Conservation (phyloP, 805 yeast species). For the Metschnikowia orientalis region DNA sequence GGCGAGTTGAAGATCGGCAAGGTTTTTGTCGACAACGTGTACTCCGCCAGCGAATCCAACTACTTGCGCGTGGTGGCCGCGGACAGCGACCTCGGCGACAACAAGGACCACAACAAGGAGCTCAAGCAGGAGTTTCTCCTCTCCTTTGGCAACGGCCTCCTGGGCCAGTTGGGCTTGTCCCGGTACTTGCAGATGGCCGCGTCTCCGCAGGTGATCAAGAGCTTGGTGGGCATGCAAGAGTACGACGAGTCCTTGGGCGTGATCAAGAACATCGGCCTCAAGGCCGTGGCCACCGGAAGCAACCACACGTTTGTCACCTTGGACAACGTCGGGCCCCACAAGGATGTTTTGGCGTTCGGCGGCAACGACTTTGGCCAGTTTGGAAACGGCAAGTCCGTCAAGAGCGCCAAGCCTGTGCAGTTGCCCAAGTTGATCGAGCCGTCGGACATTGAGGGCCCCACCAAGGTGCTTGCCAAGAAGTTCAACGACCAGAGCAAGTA, state of each 20-base stretch:
- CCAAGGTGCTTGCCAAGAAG: constrained; percentile 27
- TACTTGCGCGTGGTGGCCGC: constrained; percentile 25
- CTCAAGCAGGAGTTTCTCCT: constrained; percentile 30
- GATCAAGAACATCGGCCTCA: constrained; percentile 13
- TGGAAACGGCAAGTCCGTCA: constrained; percentile 73
- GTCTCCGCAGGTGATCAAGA: constrained; percentile 53
- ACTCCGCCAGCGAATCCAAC: constrained; percentile 66
- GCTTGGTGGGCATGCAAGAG: constrained; percentile 16
- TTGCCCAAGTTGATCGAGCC: constrained; percentile 63
- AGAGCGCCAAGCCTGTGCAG: constrained; percentile 49
- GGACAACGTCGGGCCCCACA: constrained; percentile 37
- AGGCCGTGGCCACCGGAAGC: constrained; percentile 55
- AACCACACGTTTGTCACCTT: constrained; percentile 63
- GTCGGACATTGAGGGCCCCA: constrained; percentile 22
- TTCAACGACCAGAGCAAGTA: constrained; percentile 32
- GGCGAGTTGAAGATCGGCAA: constrained; percentile 8
- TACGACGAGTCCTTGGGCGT: constrained; percentile 10
- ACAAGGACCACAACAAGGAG: background rate
- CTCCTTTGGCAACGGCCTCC: constrained; percentile 78
- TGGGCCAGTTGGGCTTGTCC: constrained; percentile 84
- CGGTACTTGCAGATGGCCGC: constrained; percentile 69
- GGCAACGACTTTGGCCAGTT: constrained; percentile 78
- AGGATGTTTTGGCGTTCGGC: constrained; percentile 78
- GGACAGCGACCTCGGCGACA: constrained; percentile 15
- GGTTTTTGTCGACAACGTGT: constrained; percentile 41